These are phyloP conservation scores for Prunus mongolica DNA, from an alignment of 306 rosid genomes.

Conservation along the genomic window DNA sequence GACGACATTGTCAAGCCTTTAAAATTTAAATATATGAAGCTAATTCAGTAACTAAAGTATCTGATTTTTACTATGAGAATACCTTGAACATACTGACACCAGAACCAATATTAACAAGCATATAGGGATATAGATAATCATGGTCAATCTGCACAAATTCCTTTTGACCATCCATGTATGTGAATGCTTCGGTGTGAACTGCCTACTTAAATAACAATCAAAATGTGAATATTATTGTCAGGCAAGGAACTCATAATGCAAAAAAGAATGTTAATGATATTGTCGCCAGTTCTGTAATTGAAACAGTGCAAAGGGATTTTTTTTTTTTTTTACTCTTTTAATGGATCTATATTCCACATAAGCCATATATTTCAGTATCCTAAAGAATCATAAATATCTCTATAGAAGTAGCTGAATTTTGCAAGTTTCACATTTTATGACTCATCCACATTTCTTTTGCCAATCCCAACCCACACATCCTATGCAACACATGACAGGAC, in stretches of 20 bases:
- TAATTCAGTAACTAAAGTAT: conserved; percentile 3
- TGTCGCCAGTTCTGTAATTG: no score
- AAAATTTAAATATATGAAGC: conserved; percentile 15
- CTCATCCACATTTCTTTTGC: neutral
- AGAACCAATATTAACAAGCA: conserved; percentile 92
- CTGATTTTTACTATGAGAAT: conserved; percentile 11
- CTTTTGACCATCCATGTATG: conserved; percentile 64
- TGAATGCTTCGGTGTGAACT: conserved; percentile 74
- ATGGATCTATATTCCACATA: neutral
- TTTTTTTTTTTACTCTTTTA: neutral
- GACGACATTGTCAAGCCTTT: neutral
- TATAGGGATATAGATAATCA: conserved; percentile 80
- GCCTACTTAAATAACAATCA: conserved; percentile 48
- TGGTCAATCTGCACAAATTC: conserved; percentile 76
- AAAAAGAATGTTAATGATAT: neutral
- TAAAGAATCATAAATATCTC: neutral
- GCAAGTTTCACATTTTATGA: neutral
- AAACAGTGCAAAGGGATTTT: neutral
- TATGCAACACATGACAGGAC: conserved; percentile 3
- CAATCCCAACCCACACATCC: neutral
- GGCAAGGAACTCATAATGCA: conserved; percentile 1
- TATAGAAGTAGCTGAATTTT: neutral
- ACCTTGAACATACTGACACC: conserved; percentile 99
- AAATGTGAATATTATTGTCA: conserved; percentile 14
- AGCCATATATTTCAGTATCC: neutral